Conservation (phyloP, 805 yeast genomes). For the Barnettozyma pratensis region DNA sequence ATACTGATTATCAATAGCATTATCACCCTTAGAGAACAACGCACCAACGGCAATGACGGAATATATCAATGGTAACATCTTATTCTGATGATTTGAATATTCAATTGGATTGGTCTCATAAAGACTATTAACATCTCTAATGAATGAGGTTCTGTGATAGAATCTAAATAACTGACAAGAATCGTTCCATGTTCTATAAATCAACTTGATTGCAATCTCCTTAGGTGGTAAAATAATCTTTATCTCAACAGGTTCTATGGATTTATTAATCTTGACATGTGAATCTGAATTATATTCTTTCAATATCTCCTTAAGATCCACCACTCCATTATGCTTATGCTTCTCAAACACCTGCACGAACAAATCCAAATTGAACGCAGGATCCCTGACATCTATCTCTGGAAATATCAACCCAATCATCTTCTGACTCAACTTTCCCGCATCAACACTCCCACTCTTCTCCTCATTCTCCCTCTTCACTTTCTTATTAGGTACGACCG, state of each 20-base stretch:
- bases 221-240: constrained; percentile 72
- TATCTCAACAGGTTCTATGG: constrained; percentile 33
- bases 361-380: constrained; percentile 14
- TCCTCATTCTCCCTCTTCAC: constrained; percentile 2
- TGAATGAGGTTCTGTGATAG: constrained; percentile 80
- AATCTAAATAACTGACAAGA: constrained; percentile 82
- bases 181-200: constrained; percentile 78
- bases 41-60: constrained; percentile 87
- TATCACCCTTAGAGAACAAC: constrained; percentile 46
- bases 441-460: neutral
- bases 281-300: constrained; percentile 10
- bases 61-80: constrained; percentile 76
- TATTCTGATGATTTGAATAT: constrained; percentile 72
- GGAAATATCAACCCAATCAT: constrained; percentile 15
- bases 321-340: constrained; percentile 14
- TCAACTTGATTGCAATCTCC: constrained; percentile 64
- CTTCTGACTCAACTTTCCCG: constrained; percentile 2
- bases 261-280: constrained; percentile 21
- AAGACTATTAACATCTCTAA: constrained; percentile 66
- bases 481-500: constrained; percentile 8
- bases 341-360: constrained; percentile 15
- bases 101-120: constrained; percentile 74
- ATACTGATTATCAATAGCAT: constrained; percentile 28
- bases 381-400: constrained; percentile 12
- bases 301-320: constrained; percentile 16